Base-by-base conservation (phyloP, 2,329 filamentous ascomycete species). In the Aspergillus versicolor region DNA sequence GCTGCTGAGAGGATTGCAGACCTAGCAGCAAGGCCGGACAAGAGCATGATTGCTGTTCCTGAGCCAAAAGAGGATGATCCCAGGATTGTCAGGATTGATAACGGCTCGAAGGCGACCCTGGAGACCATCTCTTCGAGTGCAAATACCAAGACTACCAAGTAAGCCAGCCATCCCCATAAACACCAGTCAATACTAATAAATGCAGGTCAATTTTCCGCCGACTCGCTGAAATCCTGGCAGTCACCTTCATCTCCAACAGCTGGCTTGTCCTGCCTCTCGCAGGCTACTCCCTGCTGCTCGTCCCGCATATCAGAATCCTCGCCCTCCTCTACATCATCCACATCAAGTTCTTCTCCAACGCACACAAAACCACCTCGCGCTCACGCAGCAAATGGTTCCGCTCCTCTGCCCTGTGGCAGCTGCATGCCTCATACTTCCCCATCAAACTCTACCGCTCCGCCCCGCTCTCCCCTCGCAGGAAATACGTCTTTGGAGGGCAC, bases 401-500 rank as follows among this genome's bases (percentile, higher is more conserved):
- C n/a, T 82, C 80, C 12, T 80, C 86, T 48, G 83, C 82, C 40
- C 73, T 93, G 34, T 96, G 91, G 91, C 87, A 82, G 22, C 82
- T 91, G 46, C 95, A 93, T 68, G 89, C 88, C 30, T 87, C 84
- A 5, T 96, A 96, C 77, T 96, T 91, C 70, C 91, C 91, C 2
- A 88, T 90, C 41, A 82, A 82, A 51, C 81, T 96, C 12, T 90
- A 95, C 77, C 89, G 92, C 65, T 91, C 88, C 1, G 81, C 86
- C 60, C 82, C 88, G 50, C 82, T 96, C 5, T 83, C 88, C n/a
- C 82, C 90, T 0, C 88, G 85, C 2, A 81, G 89, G 60, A 92
- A 92, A 72, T 96, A 95, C 76, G 89, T 96, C 61, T 89, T 96
- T 65, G 91, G 91, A 30, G 95, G 95, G 70, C 91, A 96, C 66